These are phyloP conservation scores for Euptelea pleiosperma DNA, from an alignment of 164 flowering plant genomes.

Conservation along the genomic window DNA sequence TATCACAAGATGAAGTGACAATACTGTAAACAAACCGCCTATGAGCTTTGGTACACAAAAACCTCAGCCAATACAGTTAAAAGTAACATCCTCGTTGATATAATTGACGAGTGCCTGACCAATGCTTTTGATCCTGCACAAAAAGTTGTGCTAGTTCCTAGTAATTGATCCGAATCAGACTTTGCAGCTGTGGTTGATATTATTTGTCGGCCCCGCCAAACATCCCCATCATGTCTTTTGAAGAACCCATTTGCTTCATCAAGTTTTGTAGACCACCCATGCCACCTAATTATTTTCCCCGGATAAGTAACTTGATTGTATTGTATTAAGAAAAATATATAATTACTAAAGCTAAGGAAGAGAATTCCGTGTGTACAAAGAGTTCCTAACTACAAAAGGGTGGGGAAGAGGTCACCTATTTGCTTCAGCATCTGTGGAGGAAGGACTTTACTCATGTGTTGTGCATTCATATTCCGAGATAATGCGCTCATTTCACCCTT, in stretches of 20 bases:
- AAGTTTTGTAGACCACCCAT: conserved; percentile 90
- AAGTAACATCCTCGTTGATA: not conserved
- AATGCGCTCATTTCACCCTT: conserved; percentile 94
- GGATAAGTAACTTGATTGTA: no score
- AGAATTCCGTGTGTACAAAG: not conserved
- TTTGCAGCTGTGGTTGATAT: not conserved
- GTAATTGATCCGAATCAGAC: not conserved
- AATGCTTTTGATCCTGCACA: conserved; percentile 1
- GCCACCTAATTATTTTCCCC: conserved; percentile 36
- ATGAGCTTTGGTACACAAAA: no score
- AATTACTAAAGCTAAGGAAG: not conserved
- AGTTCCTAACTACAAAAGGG: not conserved
- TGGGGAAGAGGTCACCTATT: conserved; percentile 35
- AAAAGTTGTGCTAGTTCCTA: not conserved
- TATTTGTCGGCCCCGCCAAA: conserved; percentile 69
- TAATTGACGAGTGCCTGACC: not conserved
- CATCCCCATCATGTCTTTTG: conserved; percentile 90
- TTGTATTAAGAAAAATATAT: no score
- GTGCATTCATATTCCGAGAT: conserved; percentile 92
- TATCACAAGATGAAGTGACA: no score
- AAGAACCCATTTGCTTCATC: conserved; percentile 94
- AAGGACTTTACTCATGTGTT: conserved; percentile 92
- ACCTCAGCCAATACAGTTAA: no score
- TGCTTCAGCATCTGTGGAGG: conserved; percentile 95
- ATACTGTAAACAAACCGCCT: no score